Percentiles rank a stretch among this genome's conserved stretches.
Conservation (phyloP, 495 filamentous ascomycete genomes). For the Talaromyces trachyspermus region DNA sequence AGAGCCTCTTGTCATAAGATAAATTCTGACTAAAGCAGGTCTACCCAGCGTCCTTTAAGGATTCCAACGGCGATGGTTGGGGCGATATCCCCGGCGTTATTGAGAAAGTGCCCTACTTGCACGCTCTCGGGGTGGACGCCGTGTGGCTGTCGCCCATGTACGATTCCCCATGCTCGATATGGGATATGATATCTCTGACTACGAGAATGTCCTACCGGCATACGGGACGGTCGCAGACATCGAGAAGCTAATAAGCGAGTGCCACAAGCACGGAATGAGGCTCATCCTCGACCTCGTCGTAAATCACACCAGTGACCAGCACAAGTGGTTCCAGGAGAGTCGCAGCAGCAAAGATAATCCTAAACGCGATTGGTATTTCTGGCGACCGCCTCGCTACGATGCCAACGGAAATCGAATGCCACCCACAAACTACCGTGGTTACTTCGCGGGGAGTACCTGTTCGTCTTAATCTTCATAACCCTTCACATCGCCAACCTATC, state of each 20-base stretch:
- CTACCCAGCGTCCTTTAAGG: slow-evolving; percentile 32
- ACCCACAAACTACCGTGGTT: slow-evolving; percentile 35
- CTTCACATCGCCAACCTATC: slow-evolving; percentile 9
- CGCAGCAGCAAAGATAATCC: slow-evolving; percentile 32
- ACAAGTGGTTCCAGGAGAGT: slow-evolving; percentile 58
- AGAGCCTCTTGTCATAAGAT: slow-evolving; percentile 10
- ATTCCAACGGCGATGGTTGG: slow-evolving; percentile 48
- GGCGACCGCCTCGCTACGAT: slow-evolving; percentile 37
- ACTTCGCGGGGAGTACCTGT: slow-evolving; percentile 14
- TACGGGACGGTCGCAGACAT: slow-evolving; percentile 49
- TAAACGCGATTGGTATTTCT: slow-evolving; percentile 49
- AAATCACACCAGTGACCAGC: slow-evolving; percentile 59
- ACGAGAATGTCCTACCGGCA: slow-evolving; percentile 42
- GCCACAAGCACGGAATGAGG: slow-evolving; percentile 44
- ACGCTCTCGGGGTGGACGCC: slow-evolving; percentile 46
- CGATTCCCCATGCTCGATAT: slow-evolving; percentile 40
- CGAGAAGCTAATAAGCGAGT: slow-evolving; percentile 40
- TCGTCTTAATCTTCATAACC: slow-evolving; percentile 17
- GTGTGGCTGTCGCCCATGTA: slow-evolving; percentile 55
- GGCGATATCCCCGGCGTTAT: slow-evolving; percentile 50
- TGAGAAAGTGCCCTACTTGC: slow-evolving; percentile 45
- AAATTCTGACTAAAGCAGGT: background rate
- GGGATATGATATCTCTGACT: slow-evolving; percentile 49
- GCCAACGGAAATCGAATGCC: slow-evolving; percentile 37
- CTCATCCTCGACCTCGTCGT: slow-evolving; percentile 57